Evolutionary conservation across 202 grass and related monocot species (phyloP).

Genomic region (Zizania palustris): DNA sequence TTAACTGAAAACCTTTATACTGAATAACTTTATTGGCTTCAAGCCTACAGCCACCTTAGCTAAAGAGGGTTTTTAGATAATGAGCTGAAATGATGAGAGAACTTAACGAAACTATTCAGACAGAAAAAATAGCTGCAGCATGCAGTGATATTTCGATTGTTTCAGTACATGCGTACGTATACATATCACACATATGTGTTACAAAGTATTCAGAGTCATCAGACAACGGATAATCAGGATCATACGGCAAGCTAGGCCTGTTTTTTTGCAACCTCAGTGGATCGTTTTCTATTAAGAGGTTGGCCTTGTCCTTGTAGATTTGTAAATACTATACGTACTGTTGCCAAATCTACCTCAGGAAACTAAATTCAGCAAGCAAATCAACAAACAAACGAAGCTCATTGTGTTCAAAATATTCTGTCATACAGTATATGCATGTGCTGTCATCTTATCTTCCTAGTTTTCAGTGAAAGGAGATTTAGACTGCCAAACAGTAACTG

Average conservation of each 20-base stretch:
- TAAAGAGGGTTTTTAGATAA: too few species aligned
- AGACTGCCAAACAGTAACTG: slow-evolving; percentile 40
- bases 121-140: not conserved
- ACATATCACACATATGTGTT: too few species aligned
- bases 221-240: not conserved
- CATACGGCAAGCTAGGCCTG: too few species aligned
- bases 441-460: slow-evolving; percentile 39
- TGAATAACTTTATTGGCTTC: not conserved
- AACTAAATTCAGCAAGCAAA: not conserved
- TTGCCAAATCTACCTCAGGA: not conserved
- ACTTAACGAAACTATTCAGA: not conserved
- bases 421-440: slow-evolving; percentile 36
- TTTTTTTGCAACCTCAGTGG: too few species aligned
- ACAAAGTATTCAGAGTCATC: not conserved
- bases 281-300: not conserved
- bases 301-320: not conserved
- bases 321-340: not conserved
- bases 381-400: not conserved
- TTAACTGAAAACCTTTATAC: not conserved
- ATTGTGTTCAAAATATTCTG: slow-evolving; percentile 33
- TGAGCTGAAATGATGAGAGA: not conserved
- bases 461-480: slow-evolving; percentile 33
- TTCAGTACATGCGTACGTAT: too few species aligned
- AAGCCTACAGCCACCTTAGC: not conserved
- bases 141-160: not conserved